phyloP scores from a whole-genome alignment of 192 early-diverging fungal species.

The Phlyctochytrium bullatum region DNA sequence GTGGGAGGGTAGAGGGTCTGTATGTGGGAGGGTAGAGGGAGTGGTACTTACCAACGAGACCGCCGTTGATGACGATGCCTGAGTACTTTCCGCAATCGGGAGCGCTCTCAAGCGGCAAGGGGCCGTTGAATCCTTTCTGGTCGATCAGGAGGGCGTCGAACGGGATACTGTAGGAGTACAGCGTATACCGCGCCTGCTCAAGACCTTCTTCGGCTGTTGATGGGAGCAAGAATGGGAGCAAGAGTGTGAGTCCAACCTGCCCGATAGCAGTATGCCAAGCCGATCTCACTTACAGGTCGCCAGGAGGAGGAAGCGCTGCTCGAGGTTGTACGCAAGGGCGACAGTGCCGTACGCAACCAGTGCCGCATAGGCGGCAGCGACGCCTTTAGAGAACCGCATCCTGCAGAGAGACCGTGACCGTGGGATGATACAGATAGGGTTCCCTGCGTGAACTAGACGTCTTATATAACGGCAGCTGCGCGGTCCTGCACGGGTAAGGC shows the following conservation, averaged over 20 bases:
- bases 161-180: constrained; percentile 9
- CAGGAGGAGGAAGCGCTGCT: constrained; percentile 1
- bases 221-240: neutral
- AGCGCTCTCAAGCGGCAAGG: neutral
- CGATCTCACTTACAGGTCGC: neutral
- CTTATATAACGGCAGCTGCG: no score
- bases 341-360: no score
- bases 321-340: neutral
- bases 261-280: neutral
- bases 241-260: no score
- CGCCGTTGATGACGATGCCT: constrained; percentile 7
- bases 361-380: no score
- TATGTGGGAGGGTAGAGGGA: neutral
- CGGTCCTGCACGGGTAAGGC: no score
- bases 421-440: no score
- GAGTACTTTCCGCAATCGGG: constrained; percentile 5
- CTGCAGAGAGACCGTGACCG: no score
- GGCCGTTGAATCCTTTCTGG: no score
- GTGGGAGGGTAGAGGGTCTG: no score
- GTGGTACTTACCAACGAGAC: constrained; percentile 8
- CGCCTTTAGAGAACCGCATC: no score
- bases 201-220: constrained; percentile 5
- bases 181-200: constrained; percentile 6
- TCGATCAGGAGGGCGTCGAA: constrained; percentile 7
- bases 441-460: no score